Evolutionary conservation across 164 flowering plant genomes (phyloP).

Genomic region (Amborella trichopoda): DNA sequence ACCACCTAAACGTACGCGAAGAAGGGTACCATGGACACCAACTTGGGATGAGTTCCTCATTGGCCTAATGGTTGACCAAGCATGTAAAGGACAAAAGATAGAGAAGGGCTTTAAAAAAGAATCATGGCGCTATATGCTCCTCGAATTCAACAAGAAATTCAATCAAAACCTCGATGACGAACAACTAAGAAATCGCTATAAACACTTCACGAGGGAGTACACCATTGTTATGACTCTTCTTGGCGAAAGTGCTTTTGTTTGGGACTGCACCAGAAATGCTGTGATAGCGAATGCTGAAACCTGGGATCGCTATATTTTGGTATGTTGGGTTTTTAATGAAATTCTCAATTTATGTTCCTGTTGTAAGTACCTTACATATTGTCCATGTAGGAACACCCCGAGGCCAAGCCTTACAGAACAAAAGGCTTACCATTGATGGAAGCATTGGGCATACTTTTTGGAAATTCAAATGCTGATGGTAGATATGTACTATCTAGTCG

Average conservation of each 20-base stretch:
- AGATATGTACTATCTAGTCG: no score
- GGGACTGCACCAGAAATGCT: background rate
- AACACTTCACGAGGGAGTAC: background rate
- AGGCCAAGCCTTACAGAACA: no score
- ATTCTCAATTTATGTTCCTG: no score
- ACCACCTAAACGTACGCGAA: no score
- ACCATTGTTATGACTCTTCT: background rate
- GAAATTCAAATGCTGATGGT: no score
- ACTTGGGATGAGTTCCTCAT: background rate
- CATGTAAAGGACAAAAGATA: background rate
- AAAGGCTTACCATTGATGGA: no score
- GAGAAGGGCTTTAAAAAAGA: background rate
- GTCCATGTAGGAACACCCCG: no score
- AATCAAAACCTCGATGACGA: background rate
- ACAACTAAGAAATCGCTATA: slow-evolving; percentile 1
- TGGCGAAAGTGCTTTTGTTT: background rate
- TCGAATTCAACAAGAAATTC: background rate
- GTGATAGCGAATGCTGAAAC: background rate
- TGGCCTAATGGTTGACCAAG: background rate
- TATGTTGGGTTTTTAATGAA: no score
- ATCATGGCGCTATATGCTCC: background rate
- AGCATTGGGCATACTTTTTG: no score
- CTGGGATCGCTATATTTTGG: background rate
- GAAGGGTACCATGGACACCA: background rate
- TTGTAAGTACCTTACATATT: no score